Percentiles rank a stretch among this genome's conserved stretches.
These are phyloP conservation scores for Microstroma glucosiphilum DNA, from an alignment of 1,284 basidiomycete genomes.

Conservation along the genomic window DNA sequence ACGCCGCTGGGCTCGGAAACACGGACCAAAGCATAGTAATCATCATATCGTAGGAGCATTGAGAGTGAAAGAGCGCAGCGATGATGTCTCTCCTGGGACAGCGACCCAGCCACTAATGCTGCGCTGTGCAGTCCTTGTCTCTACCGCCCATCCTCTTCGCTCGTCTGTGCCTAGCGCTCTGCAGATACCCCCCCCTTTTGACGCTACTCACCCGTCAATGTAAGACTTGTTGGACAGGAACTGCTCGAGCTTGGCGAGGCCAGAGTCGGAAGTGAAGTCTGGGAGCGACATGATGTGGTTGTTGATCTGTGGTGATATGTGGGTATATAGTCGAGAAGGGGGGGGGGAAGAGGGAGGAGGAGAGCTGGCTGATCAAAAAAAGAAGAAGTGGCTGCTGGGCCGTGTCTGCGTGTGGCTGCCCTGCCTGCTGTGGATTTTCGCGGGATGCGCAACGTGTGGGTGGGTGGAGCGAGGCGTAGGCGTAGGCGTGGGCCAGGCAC, in stretches of 20 bases:
- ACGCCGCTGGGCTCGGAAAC: constrained; percentile 52
- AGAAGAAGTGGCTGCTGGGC: not conserved
- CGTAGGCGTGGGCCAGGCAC: too few relatives aligned
- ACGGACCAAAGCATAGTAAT: constrained; percentile 50
- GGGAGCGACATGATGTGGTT: constrained; percentile 42
- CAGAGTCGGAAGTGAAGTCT: constrained; percentile 42
- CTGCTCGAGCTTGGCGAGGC: constrained; percentile 40
- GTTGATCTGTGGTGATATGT: not conserved
- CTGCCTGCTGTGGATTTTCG: constrained; percentile 1
- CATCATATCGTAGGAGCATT: constrained; percentile 26
- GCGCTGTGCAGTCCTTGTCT: too few relatives aligned
- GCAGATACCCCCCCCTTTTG: not conserved
- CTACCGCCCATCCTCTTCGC: too few relatives aligned
- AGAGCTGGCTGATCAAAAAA: not conserved
- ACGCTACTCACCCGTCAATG: constrained; percentile 46
- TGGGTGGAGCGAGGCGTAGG: too few relatives aligned
- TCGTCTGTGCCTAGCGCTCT: too few relatives aligned
- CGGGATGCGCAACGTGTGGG: too few relatives aligned
- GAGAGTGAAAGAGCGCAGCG: not conserved
- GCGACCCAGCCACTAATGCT: too few relatives aligned
- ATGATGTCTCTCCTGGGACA: too few relatives aligned
- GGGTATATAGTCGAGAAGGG: not conserved
- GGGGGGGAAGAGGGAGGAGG: not conserved
- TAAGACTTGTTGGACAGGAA: constrained; percentile 45
- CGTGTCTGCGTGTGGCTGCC: not conserved